Percentiles rank a stretch among this genome's conserved stretches.
Evolutionary conservation across 768 basidiomycete genomes (phyloP).

Genomic region (Tremella mesenterica): DNA sequence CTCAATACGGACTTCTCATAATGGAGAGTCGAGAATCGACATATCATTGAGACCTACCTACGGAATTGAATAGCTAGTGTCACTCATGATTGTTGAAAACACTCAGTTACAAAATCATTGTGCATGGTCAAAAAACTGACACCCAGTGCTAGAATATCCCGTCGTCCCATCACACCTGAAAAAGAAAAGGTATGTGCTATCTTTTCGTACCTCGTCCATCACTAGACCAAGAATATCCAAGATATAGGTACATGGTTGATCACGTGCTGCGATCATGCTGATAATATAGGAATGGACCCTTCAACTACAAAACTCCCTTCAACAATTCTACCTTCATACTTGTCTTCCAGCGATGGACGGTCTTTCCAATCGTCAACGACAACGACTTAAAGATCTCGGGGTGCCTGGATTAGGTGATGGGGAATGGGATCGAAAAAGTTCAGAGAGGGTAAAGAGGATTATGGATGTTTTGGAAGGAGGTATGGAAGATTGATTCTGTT

Average conservation of each 20-base stretch:
- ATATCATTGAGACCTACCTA: no score
- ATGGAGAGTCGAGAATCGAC: no score
- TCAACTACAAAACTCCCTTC: constrained; percentile 6
- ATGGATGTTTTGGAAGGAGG: constrained; percentile 34
- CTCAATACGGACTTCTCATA: not conserved
- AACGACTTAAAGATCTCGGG: constrained; percentile 24
- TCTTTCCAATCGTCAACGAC: constrained; percentile 17
- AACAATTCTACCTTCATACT: constrained; percentile 19
- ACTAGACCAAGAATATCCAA: not conserved
- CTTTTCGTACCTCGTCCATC: not conserved
- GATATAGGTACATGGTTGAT: no score
- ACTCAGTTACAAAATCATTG: no score
- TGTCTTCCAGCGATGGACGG: constrained; percentile 27
- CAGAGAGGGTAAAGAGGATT: constrained; percentile 24
- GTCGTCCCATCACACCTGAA: constrained; percentile 17
- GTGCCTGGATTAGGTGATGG: constrained; percentile 28
- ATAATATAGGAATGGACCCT: constrained; percentile 17
- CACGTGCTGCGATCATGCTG: not conserved
- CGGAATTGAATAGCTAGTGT: no score
- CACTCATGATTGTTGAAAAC: no score
- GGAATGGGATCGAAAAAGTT: constrained; percentile 5
- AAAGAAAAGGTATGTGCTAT: constrained; percentile 21
- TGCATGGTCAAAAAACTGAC: no score
- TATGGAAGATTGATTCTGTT: constrained; percentile 15
- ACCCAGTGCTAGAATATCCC: constrained; percentile 23